These are phyloP conservation scores for Colletotrichum endophyticum DNA, from an alignment of 2,329 filamentous ascomycete species.

Conservation along the genomic window DNA sequence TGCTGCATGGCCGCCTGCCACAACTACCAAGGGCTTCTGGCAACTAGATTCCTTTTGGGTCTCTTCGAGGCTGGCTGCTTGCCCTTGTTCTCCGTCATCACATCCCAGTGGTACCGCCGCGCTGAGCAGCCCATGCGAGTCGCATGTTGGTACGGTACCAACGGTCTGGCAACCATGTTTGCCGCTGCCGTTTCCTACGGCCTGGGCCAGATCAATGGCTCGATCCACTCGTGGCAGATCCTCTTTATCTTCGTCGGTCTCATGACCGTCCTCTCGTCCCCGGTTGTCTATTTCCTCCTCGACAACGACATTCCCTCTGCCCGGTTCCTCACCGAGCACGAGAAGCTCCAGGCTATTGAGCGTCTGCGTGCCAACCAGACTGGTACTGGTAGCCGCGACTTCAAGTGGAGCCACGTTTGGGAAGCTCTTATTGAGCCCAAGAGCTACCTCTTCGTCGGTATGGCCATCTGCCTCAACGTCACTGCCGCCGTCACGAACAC, in stretches of 20 bases:
- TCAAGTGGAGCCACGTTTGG: slow-evolving; percentile 69
- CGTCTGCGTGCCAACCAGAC: slow-evolving; percentile 77
- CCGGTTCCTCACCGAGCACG: slow-evolving; percentile 65
- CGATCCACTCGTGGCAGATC: slow-evolving; percentile 42
- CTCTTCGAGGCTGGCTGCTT: slow-evolving; percentile 34
- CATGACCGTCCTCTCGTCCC: slow-evolving; percentile 62
- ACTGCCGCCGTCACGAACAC: slow-evolving; percentile 67
- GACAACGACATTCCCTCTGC: slow-evolving; percentile 63
- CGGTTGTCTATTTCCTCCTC: slow-evolving; percentile 63
- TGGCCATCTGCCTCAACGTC: slow-evolving; percentile 68
- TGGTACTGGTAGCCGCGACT: slow-evolving; percentile 73
- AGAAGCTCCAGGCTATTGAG: slow-evolving; percentile 72
- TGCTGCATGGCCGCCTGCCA: slow-evolving; percentile 30
- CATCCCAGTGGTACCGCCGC: slow-evolving; percentile 51
- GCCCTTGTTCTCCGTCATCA: slow-evolving; percentile 52
- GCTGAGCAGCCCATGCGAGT: slow-evolving; percentile 67
- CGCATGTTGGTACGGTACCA: slow-evolving; percentile 71
- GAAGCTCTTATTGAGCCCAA: slow-evolving; percentile 54
- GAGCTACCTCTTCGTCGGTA: slow-evolving; percentile 63
- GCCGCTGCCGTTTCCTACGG: slow-evolving; percentile 62
- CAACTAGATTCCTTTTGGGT: slow-evolving; percentile 25
- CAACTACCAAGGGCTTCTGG: slow-evolving; percentile 23
- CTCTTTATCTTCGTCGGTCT: slow-evolving; percentile 68
- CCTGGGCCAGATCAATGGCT: slow-evolving; percentile 54
- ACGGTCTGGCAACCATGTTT: slow-evolving; percentile 61